phyloP scores from a whole-genome alignment of 139 green algal species.

The Eudorina sp. region DNA sequence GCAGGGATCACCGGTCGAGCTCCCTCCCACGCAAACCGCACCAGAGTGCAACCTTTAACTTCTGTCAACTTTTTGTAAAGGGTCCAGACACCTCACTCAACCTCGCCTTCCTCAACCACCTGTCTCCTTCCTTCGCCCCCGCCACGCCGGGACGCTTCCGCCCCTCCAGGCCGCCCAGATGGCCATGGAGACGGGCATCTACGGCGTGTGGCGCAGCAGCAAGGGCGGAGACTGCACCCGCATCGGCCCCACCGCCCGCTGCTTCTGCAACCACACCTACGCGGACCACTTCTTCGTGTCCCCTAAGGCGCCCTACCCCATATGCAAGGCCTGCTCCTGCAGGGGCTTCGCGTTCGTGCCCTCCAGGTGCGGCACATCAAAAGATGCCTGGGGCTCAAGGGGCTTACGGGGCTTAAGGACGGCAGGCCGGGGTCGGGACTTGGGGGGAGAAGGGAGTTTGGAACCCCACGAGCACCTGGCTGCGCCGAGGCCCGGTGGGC shows the following conservation, averaged over 20 bases:
- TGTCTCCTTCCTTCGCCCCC: neutral
- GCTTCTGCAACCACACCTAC: conserved; percentile 66
- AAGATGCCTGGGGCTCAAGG: too few species aligned
- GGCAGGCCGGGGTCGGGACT: too few species aligned
- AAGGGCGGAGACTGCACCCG: conserved; percentile 64
- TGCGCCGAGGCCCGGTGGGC: too few species aligned
- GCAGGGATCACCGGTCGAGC: too few species aligned
- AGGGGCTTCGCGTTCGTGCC: conserved; percentile 52
- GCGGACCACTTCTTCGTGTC: conserved; percentile 55
- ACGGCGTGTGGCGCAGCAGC: conserved; percentile 37
- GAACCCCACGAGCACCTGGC: too few species aligned
- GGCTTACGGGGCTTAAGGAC: too few species aligned
- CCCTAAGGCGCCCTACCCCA: conserved; percentile 55
- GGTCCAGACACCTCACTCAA: too few species aligned
- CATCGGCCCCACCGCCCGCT: conserved; percentile 58
- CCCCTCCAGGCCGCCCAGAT: conserved; percentile 48
- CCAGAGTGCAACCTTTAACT: too few species aligned
- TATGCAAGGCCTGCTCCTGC: conserved; percentile 55
- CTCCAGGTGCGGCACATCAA: conserved; percentile 48
- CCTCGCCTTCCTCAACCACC: neutral
- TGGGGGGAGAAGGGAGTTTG: too few species aligned
- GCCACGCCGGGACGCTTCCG: neutral
- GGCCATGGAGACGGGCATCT: conserved; percentile 58
- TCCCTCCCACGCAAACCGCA: too few species aligned
- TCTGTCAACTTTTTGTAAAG: too few species aligned